Evolutionary conservation across 78 protist species (phyloP).

Genomic region (Dictyostelium citrinum): DNA sequence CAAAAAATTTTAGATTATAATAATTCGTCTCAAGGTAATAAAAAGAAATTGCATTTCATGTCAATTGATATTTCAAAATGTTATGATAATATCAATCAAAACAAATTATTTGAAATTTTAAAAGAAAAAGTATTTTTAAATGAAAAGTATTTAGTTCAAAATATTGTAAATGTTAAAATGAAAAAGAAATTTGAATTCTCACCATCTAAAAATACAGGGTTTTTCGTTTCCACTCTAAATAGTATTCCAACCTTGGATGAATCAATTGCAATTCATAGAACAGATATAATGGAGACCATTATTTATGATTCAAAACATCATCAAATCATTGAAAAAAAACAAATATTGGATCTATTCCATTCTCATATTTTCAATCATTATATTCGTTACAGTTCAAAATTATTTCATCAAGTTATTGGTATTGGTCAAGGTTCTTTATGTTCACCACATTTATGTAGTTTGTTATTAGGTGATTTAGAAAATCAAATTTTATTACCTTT

Average conservation of each 20-base stretch:
- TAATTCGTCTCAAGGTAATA: too few relatives aligned
- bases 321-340: background rate
- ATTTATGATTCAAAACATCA: background rate
- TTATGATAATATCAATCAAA: slow-evolving; percentile 19
- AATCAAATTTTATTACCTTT: background rate
- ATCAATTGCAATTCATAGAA: background rate
- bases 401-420: background rate
- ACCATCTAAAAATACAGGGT: background rate
- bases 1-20: background rate
- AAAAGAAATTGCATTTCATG: background rate
- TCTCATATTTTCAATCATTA: background rate
- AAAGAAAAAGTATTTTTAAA: background rate
- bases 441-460: slow-evolving; percentile 12
- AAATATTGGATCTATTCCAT: background rate
- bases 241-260: background rate
- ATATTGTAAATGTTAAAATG: too few relatives aligned
- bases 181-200: background rate
- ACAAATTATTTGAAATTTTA: background rate
- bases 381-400: background rate
- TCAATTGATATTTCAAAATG: background rate
- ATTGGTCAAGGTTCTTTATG: slow-evolving; percentile 27
- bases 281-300: background rate
- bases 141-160: background rate
- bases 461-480: slow-evolving; percentile 24
- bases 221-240: background rate